These are phyloP conservation scores for Podospora sp. DNA, from an alignment of 495 filamentous ascomycete species.

Conservation along the genomic window DNA sequence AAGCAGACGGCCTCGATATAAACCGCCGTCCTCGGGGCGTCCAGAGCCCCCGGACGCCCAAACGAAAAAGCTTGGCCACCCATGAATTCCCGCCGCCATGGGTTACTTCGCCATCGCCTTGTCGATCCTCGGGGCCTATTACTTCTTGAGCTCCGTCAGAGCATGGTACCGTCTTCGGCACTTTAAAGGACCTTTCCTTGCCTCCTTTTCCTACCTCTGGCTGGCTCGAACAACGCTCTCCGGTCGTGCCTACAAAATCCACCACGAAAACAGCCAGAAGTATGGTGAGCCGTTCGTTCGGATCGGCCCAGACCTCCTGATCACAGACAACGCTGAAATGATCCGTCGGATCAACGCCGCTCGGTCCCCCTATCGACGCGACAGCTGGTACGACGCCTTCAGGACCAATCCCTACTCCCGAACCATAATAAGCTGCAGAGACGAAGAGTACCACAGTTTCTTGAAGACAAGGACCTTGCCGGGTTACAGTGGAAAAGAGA, in stretches of 20 bases:
- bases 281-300: slow-evolving; percentile 32
- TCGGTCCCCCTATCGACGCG: slow-evolving; percentile 36
- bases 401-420: not conserved
- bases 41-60: too few relatives aligned
- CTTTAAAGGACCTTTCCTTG: slow-evolving; percentile 56
- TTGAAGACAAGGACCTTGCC: not conserved
- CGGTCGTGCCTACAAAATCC: not conserved
- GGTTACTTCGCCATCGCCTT: not conserved
- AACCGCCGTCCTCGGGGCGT: too few relatives aligned
- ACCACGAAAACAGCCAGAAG: slow-evolving; percentile 1
- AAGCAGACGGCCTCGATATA: too few relatives aligned
- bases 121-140: not conserved
- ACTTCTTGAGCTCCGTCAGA: not conserved
- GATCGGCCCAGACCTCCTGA: slow-evolving; percentile 40
- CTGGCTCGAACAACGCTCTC: slow-evolving; percentile 9
- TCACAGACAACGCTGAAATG: slow-evolving; percentile 45
- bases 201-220: slow-evolving; percentile 61
- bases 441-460: not conserved
- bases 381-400: slow-evolving; percentile 36
- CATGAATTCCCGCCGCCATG: not conserved
- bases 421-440: not conserved
- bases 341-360: slow-evolving; percentile 41
- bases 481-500: not conserved
- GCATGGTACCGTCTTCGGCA: slow-evolving; percentile 37
- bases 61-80: too few relatives aligned